Evolutionary conservation across 495 filamentous ascomycete species (phyloP), one percentile per base, ranked within the genome.

Genomic region (Lasiosphaeriaceae sp.): DNA sequence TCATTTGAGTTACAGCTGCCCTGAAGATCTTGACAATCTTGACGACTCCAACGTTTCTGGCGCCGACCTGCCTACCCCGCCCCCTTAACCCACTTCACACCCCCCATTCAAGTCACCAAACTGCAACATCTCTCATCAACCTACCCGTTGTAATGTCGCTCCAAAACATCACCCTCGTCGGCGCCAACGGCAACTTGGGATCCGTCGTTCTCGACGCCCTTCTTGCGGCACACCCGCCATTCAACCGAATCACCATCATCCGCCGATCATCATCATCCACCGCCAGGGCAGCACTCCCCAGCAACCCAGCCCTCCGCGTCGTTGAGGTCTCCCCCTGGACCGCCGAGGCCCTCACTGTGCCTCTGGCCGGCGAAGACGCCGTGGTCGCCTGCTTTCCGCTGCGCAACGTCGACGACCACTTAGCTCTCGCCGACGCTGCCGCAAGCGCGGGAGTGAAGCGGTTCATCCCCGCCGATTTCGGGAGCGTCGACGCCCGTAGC

Each of bases 381-480:
- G 68, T 58, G 41, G 58, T 65, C 55, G 63, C 61, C 47, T 45
- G 71, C 20, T 63, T 83, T 12, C 65, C 66, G 2, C 44, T 68
- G 12, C 45, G 48, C 3, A 56, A 66, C 1, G 35, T 76, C 17
- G 41, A 60, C 0, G 57, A 62, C 2, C 80, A 84, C 50, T 62
- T 73, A 0, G 60, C 64, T 8, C 66, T 83, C 39, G 70, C 82
- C 41, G 75, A 82, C 29, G 83, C 82, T 6, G 73, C 79, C 11
- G 67, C 73, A 22, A 67, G 67, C 1, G 75, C 75, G 0, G 69
- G 71, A 4, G 79, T 85, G 2, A 52, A 66, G 59, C 74, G 80
- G 23, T 78, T 80, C 62, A 69, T 86, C 34, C 83, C 82, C 0
- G 77, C 78, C 39, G 80, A 83, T 52, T 86, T 76, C 52, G 83